phyloP scores from a whole-genome alignment of 345 rosid species.

The Gynandropsis gynandra region DNA sequence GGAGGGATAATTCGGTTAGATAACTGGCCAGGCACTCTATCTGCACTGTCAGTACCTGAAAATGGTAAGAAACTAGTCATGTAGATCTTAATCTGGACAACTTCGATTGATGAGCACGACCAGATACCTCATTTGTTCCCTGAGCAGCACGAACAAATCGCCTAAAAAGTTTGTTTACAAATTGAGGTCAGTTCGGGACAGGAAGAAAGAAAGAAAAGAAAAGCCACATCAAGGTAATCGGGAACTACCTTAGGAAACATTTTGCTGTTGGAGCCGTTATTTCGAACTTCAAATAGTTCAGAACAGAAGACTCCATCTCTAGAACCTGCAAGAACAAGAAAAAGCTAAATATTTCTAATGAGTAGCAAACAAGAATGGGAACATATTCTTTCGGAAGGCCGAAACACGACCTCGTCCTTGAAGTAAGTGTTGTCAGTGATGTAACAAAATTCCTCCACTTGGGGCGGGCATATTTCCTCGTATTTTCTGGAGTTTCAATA shows the following conservation, averaged over 20 bases:
- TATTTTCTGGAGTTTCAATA: conserved; percentile 51
- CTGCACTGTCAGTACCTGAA: conserved; percentile 58
- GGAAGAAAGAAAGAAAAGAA: not conserved
- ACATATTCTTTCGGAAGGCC: not conserved
- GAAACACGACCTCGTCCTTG: conserved; percentile 58
- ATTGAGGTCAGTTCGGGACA: conserved; percentile 11
- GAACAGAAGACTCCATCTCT: conserved; percentile 83
- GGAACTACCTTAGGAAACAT: conserved; percentile 71
- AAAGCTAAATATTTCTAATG: not conserved
- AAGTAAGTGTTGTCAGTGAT: conserved; percentile 90
- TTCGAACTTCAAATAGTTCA: conserved; percentile 85
- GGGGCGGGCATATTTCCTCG: conserved; percentile 89
- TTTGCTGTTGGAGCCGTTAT: conserved; percentile 84
- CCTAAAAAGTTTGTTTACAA: conserved; percentile 35
- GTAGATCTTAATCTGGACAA: not conserved
- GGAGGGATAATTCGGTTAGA: conserved; percentile 63
- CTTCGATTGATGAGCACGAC: not conserved
- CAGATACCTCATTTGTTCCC: conserved; percentile 61
- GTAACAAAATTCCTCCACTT: conserved; percentile 88
- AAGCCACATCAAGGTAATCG: not conserved
- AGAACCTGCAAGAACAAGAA: conserved; percentile 42
- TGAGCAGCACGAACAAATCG: conserved; percentile 88
- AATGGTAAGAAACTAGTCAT: conserved; percentile 1
- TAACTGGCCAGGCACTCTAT: conserved; percentile 80
- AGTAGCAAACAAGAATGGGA: conserved; percentile 8